Conservation (phyloP, 352 stramenopile species). For the Globisporangium nunn region DNA sequence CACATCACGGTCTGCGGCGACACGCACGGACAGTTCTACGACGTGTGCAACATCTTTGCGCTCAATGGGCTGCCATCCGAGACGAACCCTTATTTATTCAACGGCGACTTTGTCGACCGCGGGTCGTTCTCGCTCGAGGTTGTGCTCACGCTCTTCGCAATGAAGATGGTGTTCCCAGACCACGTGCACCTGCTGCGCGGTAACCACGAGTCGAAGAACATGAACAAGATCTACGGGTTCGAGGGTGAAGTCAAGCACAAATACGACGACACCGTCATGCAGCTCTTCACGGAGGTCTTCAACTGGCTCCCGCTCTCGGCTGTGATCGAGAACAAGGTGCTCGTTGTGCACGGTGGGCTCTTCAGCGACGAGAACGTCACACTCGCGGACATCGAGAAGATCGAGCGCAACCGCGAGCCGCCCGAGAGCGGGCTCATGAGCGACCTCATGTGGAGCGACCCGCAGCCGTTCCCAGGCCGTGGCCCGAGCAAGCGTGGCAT, state of each 20-base stretch:
- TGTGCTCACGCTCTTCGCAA: conserved; percentile 95
- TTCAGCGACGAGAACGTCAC: conserved; percentile 92
- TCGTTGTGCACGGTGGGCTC: conserved; percentile 98
- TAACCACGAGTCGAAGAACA: conserved; percentile 99
- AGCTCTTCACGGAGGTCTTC: conserved; percentile 99
- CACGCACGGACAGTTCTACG: conserved; percentile 99
- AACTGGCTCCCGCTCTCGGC: conserved; percentile 93
- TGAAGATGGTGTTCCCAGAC: conserved; percentile 93
- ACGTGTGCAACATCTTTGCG: conserved; percentile 99
- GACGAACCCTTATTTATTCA: conserved; percentile 98
- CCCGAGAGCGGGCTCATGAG: conserved; percentile 91
- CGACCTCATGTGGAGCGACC: conserved; percentile 94
- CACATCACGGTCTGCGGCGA: conserved; percentile 97
- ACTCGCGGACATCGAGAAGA: conserved; percentile 92
- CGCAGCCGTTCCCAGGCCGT: conserved; percentile 94
- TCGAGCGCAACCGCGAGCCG: conserved; percentile 93
- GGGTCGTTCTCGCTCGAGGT: conserved; percentile 98
- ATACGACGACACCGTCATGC: conserved; percentile 98
- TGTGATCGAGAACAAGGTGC: conserved; percentile 91
- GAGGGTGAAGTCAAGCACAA: conserved; percentile 99
- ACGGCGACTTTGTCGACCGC: conserved; percentile 99
- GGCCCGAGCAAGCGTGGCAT: conserved; percentile 95
- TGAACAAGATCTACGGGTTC: conserved; percentile 99
- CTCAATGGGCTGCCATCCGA: conserved; percentile 94
- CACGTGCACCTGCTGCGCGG: conserved; percentile 93